These are phyloP conservation scores for Bimuria novae-zelandiae DNA, from an alignment of 2,329 filamentous ascomycete species.

Conservation along the genomic window DNA sequence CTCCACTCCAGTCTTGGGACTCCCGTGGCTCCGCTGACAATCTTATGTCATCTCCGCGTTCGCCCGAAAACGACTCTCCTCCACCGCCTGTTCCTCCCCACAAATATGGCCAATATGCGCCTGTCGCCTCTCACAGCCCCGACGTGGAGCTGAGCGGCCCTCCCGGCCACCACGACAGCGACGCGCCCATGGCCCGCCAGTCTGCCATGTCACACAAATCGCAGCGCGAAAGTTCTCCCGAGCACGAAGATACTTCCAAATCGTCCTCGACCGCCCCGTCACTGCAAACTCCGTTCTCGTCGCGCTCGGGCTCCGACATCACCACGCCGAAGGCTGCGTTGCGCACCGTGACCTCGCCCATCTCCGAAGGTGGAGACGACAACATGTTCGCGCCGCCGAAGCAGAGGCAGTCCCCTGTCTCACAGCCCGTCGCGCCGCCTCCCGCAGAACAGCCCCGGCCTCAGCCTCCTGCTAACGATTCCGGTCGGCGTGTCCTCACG, in stretches of 20 bases:
- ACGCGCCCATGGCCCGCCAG: slow-evolving; percentile 34
- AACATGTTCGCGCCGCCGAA: slow-evolving; percentile 34
- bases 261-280: slow-evolving; percentile 39
- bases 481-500: slow-evolving; percentile 37
- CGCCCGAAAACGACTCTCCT: slow-evolving; percentile 40
- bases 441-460: slow-evolving; percentile 18
- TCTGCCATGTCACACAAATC: slow-evolving; percentile 31
- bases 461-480: slow-evolving; percentile 13
- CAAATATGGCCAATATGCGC: slow-evolving; percentile 38
- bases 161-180: slow-evolving; percentile 32
- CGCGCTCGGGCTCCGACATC: slow-evolving; percentile 37
- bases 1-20: slow-evolving; percentile 58
- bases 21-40: slow-evolving; percentile 57
- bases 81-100: slow-evolving; percentile 41
- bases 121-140: slow-evolving; percentile 40
- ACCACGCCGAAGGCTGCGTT: slow-evolving; percentile 36
- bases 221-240: slow-evolving; percentile 27
- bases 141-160: slow-evolving; percentile 24
- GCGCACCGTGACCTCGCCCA: slow-evolving; percentile 21
- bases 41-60: slow-evolving; percentile 50
- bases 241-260: slow-evolving; percentile 29
- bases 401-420: slow-evolving; percentile 5
- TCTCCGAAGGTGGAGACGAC: slow-evolving; percentile 34
- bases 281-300: slow-evolving; percentile 39
- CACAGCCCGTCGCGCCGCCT: slow-evolving; percentile 16